Evolutionary conservation across 139 green algal species (phyloP).

Genomic region (Closterium sp.): DNA sequence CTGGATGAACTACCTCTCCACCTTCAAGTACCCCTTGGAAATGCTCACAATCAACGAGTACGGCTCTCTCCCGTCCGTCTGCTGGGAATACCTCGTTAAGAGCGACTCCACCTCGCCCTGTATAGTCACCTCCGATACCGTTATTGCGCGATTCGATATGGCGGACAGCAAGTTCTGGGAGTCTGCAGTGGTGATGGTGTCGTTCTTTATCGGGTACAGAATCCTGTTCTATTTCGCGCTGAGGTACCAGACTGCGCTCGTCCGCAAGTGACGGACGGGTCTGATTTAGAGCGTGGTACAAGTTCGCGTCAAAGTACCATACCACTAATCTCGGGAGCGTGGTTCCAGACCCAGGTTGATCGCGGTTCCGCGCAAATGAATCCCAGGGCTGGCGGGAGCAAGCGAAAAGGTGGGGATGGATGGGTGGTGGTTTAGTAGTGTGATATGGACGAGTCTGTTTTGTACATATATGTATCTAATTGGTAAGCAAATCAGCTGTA

Average conservation of each 20-base stretch:
- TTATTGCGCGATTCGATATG: conserved; percentile 3
- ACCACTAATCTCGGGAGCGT: no score
- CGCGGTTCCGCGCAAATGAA: no score
- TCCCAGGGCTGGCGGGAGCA: no score
- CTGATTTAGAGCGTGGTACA: no score
- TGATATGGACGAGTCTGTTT: no score
- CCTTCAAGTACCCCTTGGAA: conserved; percentile 51
- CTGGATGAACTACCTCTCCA: conserved; percentile 55
- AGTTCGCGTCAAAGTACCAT: no score
- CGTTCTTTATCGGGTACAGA: not conserved
- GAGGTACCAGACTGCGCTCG: not conserved
- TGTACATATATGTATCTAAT: no score
- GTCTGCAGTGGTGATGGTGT: not conserved
- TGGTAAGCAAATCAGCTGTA: no score
- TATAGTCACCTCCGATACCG: not conserved
- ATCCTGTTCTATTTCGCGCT: not conserved
- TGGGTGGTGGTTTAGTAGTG: no score
- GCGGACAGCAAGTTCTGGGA: conserved; percentile 18
- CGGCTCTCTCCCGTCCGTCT: not conserved
- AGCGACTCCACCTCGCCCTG: not conserved
- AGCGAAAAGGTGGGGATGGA: no score
- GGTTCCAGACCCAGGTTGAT: no score
- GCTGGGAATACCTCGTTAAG: conserved; percentile 5
- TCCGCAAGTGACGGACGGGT: not conserved
- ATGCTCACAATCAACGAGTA: conserved; percentile 41